phyloP scores from a whole-genome alignment of 306 rosid species.

The Lathyrus tuberosus region DNA sequence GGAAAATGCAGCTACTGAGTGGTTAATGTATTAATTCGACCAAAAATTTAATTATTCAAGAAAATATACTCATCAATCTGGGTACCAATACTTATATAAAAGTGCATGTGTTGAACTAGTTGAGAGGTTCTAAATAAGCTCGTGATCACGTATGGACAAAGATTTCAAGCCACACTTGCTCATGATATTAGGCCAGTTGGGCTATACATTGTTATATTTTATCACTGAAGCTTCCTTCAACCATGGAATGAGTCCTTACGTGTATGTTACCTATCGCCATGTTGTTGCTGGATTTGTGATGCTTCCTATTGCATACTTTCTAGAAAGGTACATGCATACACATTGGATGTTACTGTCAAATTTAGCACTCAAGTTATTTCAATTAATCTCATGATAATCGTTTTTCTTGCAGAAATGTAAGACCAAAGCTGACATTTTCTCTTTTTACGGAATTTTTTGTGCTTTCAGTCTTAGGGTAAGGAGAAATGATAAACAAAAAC shows the following conservation, averaged over 20 bases:
- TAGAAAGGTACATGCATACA: slow-evolving; percentile 58
- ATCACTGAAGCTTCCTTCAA: slow-evolving; percentile 82
- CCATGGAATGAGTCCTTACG: slow-evolving; percentile 90
- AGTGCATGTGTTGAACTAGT: slow-evolving; percentile 31
- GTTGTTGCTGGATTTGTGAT: slow-evolving; percentile 51
- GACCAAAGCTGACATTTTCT: slow-evolving; percentile 69
- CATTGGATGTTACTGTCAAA: background rate
- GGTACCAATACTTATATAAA: background rate
- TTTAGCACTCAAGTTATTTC: background rate
- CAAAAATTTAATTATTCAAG: background rate
- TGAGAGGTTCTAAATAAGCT: slow-evolving; percentile 4
- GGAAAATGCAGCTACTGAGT: too few species aligned
- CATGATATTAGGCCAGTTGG: slow-evolving; percentile 58
- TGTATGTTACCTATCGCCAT: slow-evolving; percentile 77
- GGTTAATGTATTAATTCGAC: background rate
- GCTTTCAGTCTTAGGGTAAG: slow-evolving; percentile 85
- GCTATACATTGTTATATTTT: slow-evolving; percentile 64
- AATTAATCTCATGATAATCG: background rate
- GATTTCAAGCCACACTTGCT: slow-evolving; percentile 72
- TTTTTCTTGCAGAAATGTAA: slow-evolving; percentile 52
- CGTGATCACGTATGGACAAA: slow-evolving; percentile 41
- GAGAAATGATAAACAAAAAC: background rate
- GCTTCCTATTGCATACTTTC: slow-evolving; percentile 79
- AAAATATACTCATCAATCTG: background rate
- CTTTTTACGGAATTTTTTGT: slow-evolving; percentile 71